Evolutionary conservation across 163 green algal species (phyloP).

Genomic region (Scenedesmus sp.): DNA sequence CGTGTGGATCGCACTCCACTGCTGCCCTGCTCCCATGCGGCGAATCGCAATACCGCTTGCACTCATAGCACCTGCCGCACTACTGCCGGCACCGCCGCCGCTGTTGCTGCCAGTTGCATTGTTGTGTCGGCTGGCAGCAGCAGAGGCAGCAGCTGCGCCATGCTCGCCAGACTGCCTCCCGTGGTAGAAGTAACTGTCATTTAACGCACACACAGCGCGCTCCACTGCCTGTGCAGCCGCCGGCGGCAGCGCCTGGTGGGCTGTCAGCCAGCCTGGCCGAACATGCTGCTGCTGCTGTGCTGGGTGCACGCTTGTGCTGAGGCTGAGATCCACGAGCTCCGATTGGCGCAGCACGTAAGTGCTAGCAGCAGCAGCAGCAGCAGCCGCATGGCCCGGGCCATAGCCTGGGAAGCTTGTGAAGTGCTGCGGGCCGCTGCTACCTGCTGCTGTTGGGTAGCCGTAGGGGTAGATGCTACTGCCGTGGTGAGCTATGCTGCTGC

Average conservation of each 20-base stretch:
- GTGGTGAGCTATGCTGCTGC: background rate
- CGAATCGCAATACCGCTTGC: background rate
- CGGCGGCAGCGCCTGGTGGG: conserved; percentile 45
- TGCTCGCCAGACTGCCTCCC: background rate
- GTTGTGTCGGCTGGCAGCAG: background rate
- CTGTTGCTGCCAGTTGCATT: background rate
- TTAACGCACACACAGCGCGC: conserved; percentile 37
- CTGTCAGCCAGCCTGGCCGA: conserved; percentile 19
- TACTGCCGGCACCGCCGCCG: background rate
- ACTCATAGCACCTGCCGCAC: background rate
- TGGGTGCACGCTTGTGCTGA: conserved; percentile 39
- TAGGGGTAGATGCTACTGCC: conserved; percentile 5
- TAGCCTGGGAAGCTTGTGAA: background rate
- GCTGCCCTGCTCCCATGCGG: background rate
- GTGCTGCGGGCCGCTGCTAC: conserved; percentile 3
- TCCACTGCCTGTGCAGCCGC: conserved; percentile 44
- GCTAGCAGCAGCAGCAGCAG: background rate
- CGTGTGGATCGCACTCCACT: conserved; percentile 23
- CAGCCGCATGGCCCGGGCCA: background rate
- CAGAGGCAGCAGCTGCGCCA: background rate
- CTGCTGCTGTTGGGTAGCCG: conserved; percentile 1
- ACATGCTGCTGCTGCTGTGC: conserved; percentile 10
- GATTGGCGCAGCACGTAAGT: conserved; percentile 33
- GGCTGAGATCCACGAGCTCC: conserved; percentile 40
- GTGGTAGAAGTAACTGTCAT: conserved; percentile 48